Evolutionary conservation across 805 yeast genomes (phyloP).

Genomic region (Ogataea trehaloabstinens): DNA sequence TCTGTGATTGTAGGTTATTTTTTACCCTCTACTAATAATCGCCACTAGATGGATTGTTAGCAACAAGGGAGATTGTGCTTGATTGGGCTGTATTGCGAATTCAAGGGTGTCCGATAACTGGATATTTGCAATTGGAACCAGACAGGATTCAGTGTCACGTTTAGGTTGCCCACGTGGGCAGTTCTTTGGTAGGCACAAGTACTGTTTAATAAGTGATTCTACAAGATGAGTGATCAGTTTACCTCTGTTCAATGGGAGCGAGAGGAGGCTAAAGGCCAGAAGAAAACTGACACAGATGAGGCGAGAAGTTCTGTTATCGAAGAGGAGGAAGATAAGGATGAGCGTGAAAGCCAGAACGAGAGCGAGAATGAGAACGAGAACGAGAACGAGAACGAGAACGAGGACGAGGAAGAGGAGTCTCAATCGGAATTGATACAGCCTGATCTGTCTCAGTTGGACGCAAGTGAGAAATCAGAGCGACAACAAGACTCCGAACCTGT

Average conservation of each 20-base stretch:
- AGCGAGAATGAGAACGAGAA: constrained; percentile 3
- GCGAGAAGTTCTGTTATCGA: constrained; percentile 1
- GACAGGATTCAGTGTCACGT: no score
- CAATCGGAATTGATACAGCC: constrained; percentile 11
- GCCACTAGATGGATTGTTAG: no score
- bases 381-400: constrained; percentile 2
- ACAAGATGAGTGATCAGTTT: constrained; percentile 46
- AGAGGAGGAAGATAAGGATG: constrained; percentile 8
- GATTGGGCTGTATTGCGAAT: no score
- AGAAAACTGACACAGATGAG: not conserved
- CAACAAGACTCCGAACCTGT: not conserved
- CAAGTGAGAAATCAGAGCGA: not conserved
- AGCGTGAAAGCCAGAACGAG: constrained; percentile 8
- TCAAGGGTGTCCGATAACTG: no score
- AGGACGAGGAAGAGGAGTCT: constrained; percentile 7
- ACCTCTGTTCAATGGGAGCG: constrained; percentile 60
- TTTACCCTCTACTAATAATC: no score
- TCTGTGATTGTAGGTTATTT: no score
- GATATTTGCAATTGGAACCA: no score
- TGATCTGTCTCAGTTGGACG: not conserved
- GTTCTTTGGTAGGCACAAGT: no score
- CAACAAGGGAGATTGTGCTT: no score
- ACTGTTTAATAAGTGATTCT: no score
- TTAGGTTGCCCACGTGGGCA: no score
- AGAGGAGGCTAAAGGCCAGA: constrained; percentile 29